Percentiles rank a stretch among this genome's conserved stretches.
Conservation (phyloP, 2,329 filamentous ascomycete genomes). For the Aspergillus sp. region DNA sequence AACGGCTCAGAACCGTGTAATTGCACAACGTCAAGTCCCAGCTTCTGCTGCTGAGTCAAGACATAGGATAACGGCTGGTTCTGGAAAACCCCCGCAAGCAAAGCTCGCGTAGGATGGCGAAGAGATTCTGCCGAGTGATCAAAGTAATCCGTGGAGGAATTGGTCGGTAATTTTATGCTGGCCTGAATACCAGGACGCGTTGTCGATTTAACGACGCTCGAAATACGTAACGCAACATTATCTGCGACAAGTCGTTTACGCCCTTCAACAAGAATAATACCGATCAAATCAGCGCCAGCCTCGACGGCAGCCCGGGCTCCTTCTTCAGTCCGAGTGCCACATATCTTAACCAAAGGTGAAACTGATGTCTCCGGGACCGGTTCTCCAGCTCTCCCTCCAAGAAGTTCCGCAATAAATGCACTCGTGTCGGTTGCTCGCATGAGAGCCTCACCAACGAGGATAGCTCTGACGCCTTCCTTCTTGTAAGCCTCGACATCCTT, state of each 20-base stretch:
- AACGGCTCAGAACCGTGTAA: constrained; percentile 86
- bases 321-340: constrained; percentile 76
- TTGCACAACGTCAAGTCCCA: constrained; percentile 81
- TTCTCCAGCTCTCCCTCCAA: constrained; percentile 46
- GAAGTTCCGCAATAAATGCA: constrained; percentile 73
- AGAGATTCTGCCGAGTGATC: constrained; percentile 45
- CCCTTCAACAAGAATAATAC: constrained; percentile 81
- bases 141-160: constrained; percentile 58
- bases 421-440: constrained; percentile 83
- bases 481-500: constrained; percentile 83
- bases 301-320: constrained; percentile 72
- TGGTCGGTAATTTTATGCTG: constrained; percentile 9
- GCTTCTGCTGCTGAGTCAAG: constrained; percentile 64
- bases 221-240: constrained; percentile 73
- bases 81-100: constrained; percentile 88
- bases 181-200: constrained; percentile 19
- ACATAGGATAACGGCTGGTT: constrained; percentile 81
- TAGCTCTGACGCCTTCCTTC: constrained; percentile 80
- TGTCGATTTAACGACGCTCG: constrained; percentile 59
- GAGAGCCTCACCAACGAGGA: constrained; percentile 89
- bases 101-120: constrained; percentile 51
- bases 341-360: constrained; percentile 78
- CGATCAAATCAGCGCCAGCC: constrained; percentile 82
- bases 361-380: constrained; percentile 11
- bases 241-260: constrained; percentile 71